Evolutionary conservation across 2,329 filamentous ascomycete species (phyloP), one percentile per base, ranked within the genome.

Genomic region (Epichloe scottii): DNA sequence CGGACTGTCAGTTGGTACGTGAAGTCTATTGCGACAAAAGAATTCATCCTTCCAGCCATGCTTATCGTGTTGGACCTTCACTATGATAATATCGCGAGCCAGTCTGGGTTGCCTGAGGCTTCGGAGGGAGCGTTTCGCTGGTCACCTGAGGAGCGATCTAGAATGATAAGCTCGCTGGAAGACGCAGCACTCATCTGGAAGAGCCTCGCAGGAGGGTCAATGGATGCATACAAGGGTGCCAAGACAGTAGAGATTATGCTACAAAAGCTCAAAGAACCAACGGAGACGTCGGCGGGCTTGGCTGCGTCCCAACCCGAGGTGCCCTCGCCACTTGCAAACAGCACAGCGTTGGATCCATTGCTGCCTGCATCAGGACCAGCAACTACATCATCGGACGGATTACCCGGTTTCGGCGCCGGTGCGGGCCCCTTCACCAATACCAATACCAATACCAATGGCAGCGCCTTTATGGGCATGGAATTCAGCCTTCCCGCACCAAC

Each of bases 201-300:
- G 46, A 81, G 80, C 10, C 73, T 89, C 11, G 79, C 82, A 3
- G 84, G 93, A 50, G 75, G 82, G 23, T 93, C 86, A 1, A 85
- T 96, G 70, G 91, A 97, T 58, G 89, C 90, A 0, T 90, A 84
- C 70, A 97, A 97, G 69, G 91, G 89, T 1, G 81, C 81, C 40
- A 81, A 81, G 41, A 77, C 91, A 23, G 72, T 97, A n/a, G 82
- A 82, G 21, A 82, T 96, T 48, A 89, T 97, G 79, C 70, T 97
- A 43, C 76, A 82, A 34, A 93, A 93, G 65, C 75, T 96, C 50
- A 83, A 62, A 53, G 53, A 62, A 38, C 60, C 64, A 3, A 30
- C 48, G 10, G 48, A 54, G 12, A 46, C 38, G 33, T 46, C 40
- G n/a, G 56, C 49, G 2, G 51, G 52, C 11, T 49, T 54, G 17